Base-by-base conservation (phyloP, 164 flowering plant species). In the Nymphaea colorata region DNA sequence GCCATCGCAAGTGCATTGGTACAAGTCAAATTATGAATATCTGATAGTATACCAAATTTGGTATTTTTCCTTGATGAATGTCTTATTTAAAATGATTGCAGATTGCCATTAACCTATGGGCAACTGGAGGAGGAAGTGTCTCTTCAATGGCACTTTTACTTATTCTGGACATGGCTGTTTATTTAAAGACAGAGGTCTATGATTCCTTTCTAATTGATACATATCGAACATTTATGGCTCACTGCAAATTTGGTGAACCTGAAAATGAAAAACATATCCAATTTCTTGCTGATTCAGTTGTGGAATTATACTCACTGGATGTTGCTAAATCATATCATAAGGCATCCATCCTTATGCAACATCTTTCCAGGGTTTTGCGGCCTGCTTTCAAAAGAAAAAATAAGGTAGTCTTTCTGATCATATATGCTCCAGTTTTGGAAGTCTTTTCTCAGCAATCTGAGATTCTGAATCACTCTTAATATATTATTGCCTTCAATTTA, bases 71-170 rank as follows among this genome's bases (percentile, higher is more conserved):
- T 6, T 7, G 7, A 47, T 7, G 11, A 6, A 47, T 47, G 11
- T 47, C 55, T 6, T 47, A 12, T n/a, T 2, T 2, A 5, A 61
- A 61, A 70, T 72, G 61, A 43, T 47, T 84, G 79, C 87, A 95
- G 99, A 78, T 80, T 74, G 76, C 88, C 44, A 87, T 92, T 79
- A 84, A 87, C 69, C 67, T 95, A 68, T 95, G 96, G 98, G 87
- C 82, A 71, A 87, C 93, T 4, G 86, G 96, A 45, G 80, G 80
- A 53, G 89, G 77, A 36, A 53, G 69, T 44, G 68, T 87, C 3
- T 85, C 96, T 59, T 73, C 76, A 36, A 75, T 83, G 45, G 69
- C 99, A 47, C 88, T 86, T 76, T 76, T 69, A 15, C 47, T 90
- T 67, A 73, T 90, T 44, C 74, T 66, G 61, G 90, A 86, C 44